Percentiles rank a stretch among this genome's conserved stretches.
These are phyloP conservation scores for Bisporella sp. DNA, from an alignment of 2,329 filamentous ascomycete species.

Conservation along the genomic window DNA sequence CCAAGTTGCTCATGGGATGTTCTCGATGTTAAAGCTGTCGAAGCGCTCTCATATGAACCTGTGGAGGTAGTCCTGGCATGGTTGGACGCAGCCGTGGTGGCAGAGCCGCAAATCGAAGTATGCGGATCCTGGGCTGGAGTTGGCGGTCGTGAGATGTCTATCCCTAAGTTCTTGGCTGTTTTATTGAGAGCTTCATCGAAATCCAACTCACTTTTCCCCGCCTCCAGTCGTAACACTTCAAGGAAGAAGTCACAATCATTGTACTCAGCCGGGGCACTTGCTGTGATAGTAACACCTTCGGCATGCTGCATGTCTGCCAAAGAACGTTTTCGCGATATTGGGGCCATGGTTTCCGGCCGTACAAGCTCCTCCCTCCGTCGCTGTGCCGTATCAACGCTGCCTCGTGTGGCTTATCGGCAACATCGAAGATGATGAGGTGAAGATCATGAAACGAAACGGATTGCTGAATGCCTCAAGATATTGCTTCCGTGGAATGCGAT, in stretches of 20 bases:
- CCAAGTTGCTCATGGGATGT: slow-evolving; percentile 13
- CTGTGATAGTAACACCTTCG: slow-evolving; percentile 3
- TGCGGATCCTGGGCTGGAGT: slow-evolving; percentile 8
- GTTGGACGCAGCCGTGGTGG: slow-evolving; percentile 13
- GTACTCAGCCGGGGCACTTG: slow-evolving; percentile 11
- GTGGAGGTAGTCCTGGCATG: slow-evolving; percentile 22
- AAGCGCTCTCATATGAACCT: slow-evolving; percentile 19
- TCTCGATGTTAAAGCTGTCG: slow-evolving; percentile 23
- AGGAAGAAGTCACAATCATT: slow-evolving; percentile 21
- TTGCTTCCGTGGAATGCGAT: too few species aligned
- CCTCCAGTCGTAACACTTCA: slow-evolving; percentile 24
- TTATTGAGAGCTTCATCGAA: slow-evolving; percentile 18
- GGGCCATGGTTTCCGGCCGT: slow-evolving; percentile 10
- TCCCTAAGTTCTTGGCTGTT: slow-evolving; percentile 23
- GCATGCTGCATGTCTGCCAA: slow-evolving; percentile 15
- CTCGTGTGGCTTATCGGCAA: too few species aligned
- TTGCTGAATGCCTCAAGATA: too few species aligned
- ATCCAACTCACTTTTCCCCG: slow-evolving; percentile 17
- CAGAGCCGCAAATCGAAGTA: slow-evolving; percentile 18
- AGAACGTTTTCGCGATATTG: slow-evolving; percentile 15
- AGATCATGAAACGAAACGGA: too few species aligned
- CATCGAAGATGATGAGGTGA: too few species aligned
- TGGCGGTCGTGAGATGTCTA: slow-evolving; percentile 16
- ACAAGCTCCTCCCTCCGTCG: too few species aligned
- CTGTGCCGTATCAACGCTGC: too few species aligned